Evolutionary conservation across 1,284 basidiomycete genomes (phyloP).

Genomic region (Apiotrichum montevideense): DNA sequence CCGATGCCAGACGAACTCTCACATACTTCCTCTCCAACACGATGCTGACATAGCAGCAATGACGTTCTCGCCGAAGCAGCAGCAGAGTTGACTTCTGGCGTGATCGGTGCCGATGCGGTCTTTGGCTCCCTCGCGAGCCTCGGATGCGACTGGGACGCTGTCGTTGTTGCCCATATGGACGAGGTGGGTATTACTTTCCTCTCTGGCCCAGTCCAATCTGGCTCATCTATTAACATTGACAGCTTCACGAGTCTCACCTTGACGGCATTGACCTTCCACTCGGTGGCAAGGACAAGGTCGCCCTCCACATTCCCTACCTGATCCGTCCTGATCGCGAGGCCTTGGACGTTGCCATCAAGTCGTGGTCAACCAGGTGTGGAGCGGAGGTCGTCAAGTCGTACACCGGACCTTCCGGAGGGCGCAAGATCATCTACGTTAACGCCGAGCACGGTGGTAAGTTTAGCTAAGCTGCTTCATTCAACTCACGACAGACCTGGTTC

Average conservation of each 20-base stretch:
- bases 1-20: too few relatives aligned
- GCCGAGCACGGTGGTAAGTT: slow-evolving; percentile 11
- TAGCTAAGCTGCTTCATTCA: neutral
- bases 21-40: too few relatives aligned
- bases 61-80: slow-evolving; percentile 23
- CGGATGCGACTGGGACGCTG: slow-evolving; percentile 41
- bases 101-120: slow-evolving; percentile 31
- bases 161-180: slow-evolving; percentile 94
- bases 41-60: slow-evolving; percentile 17
- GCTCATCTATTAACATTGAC: neutral
- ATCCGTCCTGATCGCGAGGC: slow-evolving; percentile 15
- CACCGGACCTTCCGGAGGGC: neutral
- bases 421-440: slow-evolving; percentile 11
- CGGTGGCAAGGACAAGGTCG: slow-evolving; percentile 16
- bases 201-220: too few relatives aligned
- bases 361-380: slow-evolving; percentile 36
- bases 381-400: slow-evolving; percentile 23
- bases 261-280: slow-evolving; percentile 13
- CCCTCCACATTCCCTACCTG: slow-evolving; percentile 23
- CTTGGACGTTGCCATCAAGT: slow-evolving; percentile 24
- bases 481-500: slow-evolving; percentile 6
- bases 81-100: slow-evolving; percentile 25
- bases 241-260: slow-evolving; percentile 40
- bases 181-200: slow-evolving; percentile 54
- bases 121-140: slow-evolving; percentile 31